Evolutionary conservation across 2,329 filamentous ascomycete species (phyloP).

Genomic region (Pseudogymnoascus sp.): DNA sequence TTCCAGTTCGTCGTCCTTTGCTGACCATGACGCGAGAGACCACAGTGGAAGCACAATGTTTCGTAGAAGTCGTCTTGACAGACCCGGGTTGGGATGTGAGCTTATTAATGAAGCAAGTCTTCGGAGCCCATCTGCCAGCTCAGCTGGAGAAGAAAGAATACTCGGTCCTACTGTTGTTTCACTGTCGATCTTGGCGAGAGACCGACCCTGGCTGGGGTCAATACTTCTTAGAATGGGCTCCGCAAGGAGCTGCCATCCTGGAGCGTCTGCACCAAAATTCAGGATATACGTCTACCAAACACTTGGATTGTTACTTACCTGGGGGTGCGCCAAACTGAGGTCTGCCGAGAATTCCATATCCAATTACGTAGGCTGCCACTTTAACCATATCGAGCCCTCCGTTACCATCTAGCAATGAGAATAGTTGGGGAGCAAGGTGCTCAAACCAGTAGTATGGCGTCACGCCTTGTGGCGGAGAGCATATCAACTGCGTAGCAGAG

Average conservation of each 20-base stretch:
- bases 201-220: constrained; percentile 32
- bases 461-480: constrained; percentile 50
- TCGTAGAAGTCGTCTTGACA: constrained; percentile 54
- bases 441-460: constrained; percentile 49
- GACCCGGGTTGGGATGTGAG: constrained; percentile 60
- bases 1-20: constrained; percentile 30
- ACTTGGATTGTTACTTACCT: constrained; percentile 34
- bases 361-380: constrained; percentile 56
- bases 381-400: constrained; percentile 52
- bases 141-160: constrained; percentile 41
- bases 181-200: neutral
- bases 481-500: constrained; percentile 55
- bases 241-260: constrained; percentile 58
- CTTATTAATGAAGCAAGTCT: constrained; percentile 51
- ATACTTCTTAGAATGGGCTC: constrained; percentile 50
- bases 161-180: constrained; percentile 37
- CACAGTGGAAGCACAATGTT: constrained; percentile 57
- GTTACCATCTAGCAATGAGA: constrained; percentile 54
- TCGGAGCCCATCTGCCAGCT: constrained; percentile 45
- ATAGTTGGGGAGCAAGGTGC: constrained; percentile 54
- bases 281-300: neutral
- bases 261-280: constrained; percentile 34
- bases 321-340: constrained; percentile 55
- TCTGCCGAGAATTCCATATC: constrained; percentile 60
- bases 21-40: constrained; percentile 50